phyloP scores from a whole-genome alignment of 2,329 filamentous ascomycete genomes.

The Juglanconis sp. region DNA sequence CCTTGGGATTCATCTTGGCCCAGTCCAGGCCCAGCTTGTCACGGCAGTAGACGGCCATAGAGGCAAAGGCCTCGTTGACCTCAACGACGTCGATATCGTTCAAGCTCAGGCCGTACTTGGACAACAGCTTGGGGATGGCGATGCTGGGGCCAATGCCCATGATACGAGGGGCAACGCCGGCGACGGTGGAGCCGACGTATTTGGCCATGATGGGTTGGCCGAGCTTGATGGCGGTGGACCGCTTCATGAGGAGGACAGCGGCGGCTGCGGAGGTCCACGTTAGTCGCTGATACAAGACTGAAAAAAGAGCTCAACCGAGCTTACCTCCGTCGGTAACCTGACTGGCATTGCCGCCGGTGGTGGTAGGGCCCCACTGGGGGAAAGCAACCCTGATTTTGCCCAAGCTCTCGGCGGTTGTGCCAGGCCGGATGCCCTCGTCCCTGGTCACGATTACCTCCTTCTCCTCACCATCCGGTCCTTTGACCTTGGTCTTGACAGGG shows the following conservation, averaged over 20 bases:
- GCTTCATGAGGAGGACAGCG: conserved; percentile 89
- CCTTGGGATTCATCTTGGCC: conserved; percentile 76
- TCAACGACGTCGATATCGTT: conserved; percentile 87
- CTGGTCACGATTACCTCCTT: conserved; percentile 75
- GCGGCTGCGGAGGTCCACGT: conserved; percentile 53
- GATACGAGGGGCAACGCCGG: conserved; percentile 85
- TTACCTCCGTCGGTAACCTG: conserved; percentile 88
- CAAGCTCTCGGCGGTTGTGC: conserved; percentile 80
- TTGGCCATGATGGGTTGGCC: conserved; percentile 92
- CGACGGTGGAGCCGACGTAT: conserved; percentile 86
- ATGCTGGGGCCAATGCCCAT: conserved; percentile 89
- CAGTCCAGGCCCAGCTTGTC: conserved; percentile 68
- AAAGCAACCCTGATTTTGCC: conserved; percentile 87
- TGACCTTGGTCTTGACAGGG: conserved; percentile 77
- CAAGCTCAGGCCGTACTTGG: conserved; percentile 72
- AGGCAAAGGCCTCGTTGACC: conserved; percentile 96
- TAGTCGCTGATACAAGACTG: background rate
- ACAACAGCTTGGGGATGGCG: conserved; percentile 77
- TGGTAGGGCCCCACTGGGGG: conserved; percentile 80
- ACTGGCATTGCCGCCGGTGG: conserved; percentile 88
- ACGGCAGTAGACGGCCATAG: conserved; percentile 93
- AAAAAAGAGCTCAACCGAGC: conserved; percentile 19
- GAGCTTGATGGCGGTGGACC: conserved; percentile 80
- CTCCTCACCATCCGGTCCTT: conserved; percentile 77
- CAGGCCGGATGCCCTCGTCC: conserved; percentile 88